Evolutionary conservation across 768 basidiomycete genomes (phyloP).

Genomic region (Termitomyces sp.): DNA sequence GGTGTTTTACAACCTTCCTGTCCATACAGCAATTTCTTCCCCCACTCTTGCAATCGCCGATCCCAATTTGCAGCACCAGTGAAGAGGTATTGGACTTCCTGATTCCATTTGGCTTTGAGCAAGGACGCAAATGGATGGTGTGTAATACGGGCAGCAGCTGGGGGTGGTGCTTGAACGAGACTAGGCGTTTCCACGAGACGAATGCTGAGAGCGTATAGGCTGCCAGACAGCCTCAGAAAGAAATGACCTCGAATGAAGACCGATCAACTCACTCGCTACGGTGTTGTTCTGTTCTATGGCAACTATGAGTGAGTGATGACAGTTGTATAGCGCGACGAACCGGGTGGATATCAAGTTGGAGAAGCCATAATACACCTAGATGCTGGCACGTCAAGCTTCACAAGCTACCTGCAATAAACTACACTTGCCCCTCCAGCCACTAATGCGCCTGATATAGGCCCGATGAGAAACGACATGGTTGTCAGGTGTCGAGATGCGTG

Average conservation of each 20-base stretch:
- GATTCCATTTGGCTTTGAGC: slow-evolving; percentile 54
- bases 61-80: slow-evolving; percentile 41
- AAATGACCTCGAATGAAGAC: background rate
- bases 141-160: slow-evolving; percentile 49
- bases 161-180: slow-evolving; percentile 40
- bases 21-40: slow-evolving; percentile 39
- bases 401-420: background rate
- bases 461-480: slow-evolving; percentile 53
- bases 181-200: slow-evolving; percentile 47
- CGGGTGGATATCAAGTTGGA: slow-evolving; percentile 56
- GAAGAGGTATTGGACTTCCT: slow-evolving; percentile 43
- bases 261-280: slow-evolving; percentile 43
- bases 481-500: slow-evolving; percentile 1
- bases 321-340: slow-evolving; percentile 25
- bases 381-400: background rate
- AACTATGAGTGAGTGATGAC: background rate
- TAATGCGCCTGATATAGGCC: slow-evolving; percentile 66
- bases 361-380: slow-evolving; percentile 66
- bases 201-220: slow-evolving; percentile 42
- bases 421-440: slow-evolving; percentile 58
- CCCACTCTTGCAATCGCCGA: slow-evolving; percentile 39
- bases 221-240: slow-evolving; percentile 14
- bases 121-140: slow-evolving; percentile 40
- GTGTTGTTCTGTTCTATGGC: slow-evolving; percentile 47
- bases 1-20: background rate